A percentile compares a stretch with the other conserved stretches of the same genome.
These are phyloP conservation scores for Aspergillus candidus DNA, from an alignment of 2,329 filamentous ascomycete species.

Conservation along the genomic window DNA sequence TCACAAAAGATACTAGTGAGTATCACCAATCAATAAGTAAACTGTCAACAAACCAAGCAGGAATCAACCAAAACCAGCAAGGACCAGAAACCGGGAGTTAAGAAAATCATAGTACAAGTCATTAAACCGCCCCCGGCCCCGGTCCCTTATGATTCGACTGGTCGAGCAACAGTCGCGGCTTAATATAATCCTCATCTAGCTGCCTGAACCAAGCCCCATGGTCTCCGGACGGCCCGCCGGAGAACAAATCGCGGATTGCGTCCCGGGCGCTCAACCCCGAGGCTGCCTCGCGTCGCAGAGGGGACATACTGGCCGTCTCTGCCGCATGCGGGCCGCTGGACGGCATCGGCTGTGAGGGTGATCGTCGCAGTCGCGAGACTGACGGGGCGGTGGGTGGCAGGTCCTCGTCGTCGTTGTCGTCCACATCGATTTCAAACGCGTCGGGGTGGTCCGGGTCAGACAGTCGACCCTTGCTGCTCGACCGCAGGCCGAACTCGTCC, in stretches of 20 bases:
- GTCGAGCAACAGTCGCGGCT: slow-evolving; percentile 81
- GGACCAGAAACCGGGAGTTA: background rate
- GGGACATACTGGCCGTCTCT: slow-evolving; percentile 22
- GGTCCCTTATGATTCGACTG: slow-evolving; percentile 46
- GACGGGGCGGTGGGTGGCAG: slow-evolving; percentile 50
- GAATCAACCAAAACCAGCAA: background rate
- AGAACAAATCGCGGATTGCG: slow-evolving; percentile 74
- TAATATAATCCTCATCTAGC: slow-evolving; percentile 93
- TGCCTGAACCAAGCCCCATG: slow-evolving; percentile 85
- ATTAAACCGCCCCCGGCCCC: slow-evolving; percentile 35
- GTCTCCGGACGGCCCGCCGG: slow-evolving; percentile 66
- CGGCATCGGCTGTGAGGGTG: slow-evolving; percentile 29
- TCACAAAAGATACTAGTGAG: too few species aligned
- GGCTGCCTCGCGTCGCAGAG: slow-evolving; percentile 21
- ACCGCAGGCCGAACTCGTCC: slow-evolving; percentile 45
- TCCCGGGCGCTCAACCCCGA: slow-evolving; percentile 61
- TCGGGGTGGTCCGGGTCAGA: slow-evolving; percentile 22
- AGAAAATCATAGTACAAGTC: slow-evolving; percentile 7
- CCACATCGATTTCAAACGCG: slow-evolving; percentile 37
- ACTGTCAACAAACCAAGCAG: too few species aligned
- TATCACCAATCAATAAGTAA: too few species aligned
- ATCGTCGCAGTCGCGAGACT: slow-evolving; percentile 29
- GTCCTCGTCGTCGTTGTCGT: slow-evolving; percentile 49
- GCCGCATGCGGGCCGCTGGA: slow-evolving; percentile 13
- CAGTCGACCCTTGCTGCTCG: slow-evolving; percentile 33